Base-by-base conservation (phyloP, 169 alveolate genomes). In the Eimeria tenella region DNA sequence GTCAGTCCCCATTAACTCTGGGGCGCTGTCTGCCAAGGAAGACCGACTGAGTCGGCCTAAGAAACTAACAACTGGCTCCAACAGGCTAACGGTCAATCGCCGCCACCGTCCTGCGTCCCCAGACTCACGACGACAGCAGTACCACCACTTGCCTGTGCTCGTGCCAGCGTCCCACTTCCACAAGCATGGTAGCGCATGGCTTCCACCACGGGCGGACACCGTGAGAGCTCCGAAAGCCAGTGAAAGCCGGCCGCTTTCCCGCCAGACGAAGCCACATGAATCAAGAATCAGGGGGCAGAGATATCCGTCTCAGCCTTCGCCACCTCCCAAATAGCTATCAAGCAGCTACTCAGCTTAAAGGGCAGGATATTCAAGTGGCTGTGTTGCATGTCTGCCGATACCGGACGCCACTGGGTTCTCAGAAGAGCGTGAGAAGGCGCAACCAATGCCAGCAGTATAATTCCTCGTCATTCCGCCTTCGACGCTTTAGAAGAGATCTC, bases 161-260 rank as follows among this genome's bases (percentile, higher is more conserved):
- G 91, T 84, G 91, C 91, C 91, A 42, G 75, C 49, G 91, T 42
- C 91, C 91, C 91, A 62, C 91, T 63, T 84, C 75, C 91, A 60
- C 91, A 84, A 42, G 75, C 91, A 23, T 55, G 68, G 52, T 49
- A 42, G 75, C 91, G 21, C 75, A 11, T 84, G 91, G 79, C 50
- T 62, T 58, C 75, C 42, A 58, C 63, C 63, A 42, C 91, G 79
- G 65, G 62, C 63, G 79, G 21, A 42, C 19, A 84, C 50, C 91
- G 79, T 81, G 79, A 84, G 79, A 84, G 81, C 71, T 25, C 73
- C 81, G 23, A 58, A 15, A 42, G 91, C 79, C 58, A 60, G 50
- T 42, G 91, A 60, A 84, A 5, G 75, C 91, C 70, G 81, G 91
- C 62, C 42, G 79, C 79, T 19, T 84, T 84, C 62, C 52, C 91